phyloP scores from a whole-genome alignment of 2,329 filamentous ascomycete genomes.

The Canariomyces notabilis region DNA sequence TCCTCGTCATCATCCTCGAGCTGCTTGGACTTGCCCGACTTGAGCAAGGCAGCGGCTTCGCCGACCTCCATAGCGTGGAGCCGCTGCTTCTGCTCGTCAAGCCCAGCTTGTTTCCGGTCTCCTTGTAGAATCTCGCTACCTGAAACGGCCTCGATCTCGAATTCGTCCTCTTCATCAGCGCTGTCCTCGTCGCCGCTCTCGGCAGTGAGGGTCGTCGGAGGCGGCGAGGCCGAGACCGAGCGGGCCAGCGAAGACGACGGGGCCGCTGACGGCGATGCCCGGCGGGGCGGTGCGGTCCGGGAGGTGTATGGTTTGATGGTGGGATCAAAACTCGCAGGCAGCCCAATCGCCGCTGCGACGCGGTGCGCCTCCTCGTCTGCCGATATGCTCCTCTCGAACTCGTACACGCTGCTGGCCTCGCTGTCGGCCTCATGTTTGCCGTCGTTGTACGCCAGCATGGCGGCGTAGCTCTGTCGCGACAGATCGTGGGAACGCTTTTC shows the following conservation, averaged over 20 bases:
- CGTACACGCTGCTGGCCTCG: slow-evolving; percentile 48
- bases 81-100: slow-evolving; percentile 45
- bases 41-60: slow-evolving; percentile 48
- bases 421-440: slow-evolving; percentile 56
- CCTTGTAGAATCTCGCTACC: slow-evolving; percentile 31
- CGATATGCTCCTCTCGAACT: slow-evolving; percentile 50
- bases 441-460: slow-evolving; percentile 63
- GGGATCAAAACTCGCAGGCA: slow-evolving; percentile 59
- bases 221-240: slow-evolving; percentile 18
- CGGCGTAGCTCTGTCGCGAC: slow-evolving; percentile 67
- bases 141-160: slow-evolving; percentile 39
- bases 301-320: slow-evolving; percentile 53
- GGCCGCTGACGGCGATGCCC: slow-evolving; percentile 15
- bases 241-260: slow-evolving; percentile 5
- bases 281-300: slow-evolving; percentile 8
- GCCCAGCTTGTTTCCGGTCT: slow-evolving; percentile 38
- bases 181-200: slow-evolving; percentile 43
- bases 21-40: slow-evolving; percentile 23
- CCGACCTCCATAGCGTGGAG: slow-evolving; percentile 57
- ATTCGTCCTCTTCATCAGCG: slow-evolving; percentile 37
- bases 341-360: slow-evolving; percentile 57
- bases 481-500: slow-evolving; percentile 76
- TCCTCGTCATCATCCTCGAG: slow-evolving; percentile 29
- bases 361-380: slow-evolving; percentile 60
- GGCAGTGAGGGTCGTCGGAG: slow-evolving; percentile 17